Percentiles rank a stretch among this genome's conserved stretches.
phyloP scores from a whole-genome alignment of 768 basidiomycete species.

The Pleurotus giganteus region DNA sequence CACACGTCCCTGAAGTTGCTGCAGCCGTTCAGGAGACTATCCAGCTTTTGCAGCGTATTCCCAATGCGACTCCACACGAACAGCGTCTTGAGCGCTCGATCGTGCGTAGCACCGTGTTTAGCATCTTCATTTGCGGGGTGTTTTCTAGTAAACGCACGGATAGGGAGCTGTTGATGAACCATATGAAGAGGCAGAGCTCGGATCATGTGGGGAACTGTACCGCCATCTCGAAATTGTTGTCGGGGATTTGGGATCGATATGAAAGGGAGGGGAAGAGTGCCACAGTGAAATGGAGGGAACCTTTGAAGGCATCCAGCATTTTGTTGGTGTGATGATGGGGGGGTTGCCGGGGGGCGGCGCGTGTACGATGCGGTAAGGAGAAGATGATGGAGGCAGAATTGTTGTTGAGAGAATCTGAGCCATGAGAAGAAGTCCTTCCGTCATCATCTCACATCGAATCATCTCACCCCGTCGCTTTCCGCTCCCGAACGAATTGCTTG shows the following conservation, averaged over 20 bases:
- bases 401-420: too few species aligned
- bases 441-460: too few species aligned
- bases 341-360: not conserved
- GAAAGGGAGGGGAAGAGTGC: conserved; percentile 21
- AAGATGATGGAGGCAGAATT: too few species aligned
- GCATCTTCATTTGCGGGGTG: conserved; percentile 70
- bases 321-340: conserved; percentile 51
- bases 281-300: conserved; percentile 61
- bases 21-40: conserved; percentile 54
- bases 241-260: conserved; percentile 53
- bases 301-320: conserved; percentile 48
- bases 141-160: conserved; percentile 52
- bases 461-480: too few species aligned
- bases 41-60: conserved; percentile 38
- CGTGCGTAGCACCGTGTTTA: conserved; percentile 76
- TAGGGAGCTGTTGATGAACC: conserved; percentile 38
- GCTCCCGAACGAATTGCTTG: too few species aligned
- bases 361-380: not conserved
- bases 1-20: conserved; percentile 61
- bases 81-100: conserved; percentile 48
- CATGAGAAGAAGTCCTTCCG: too few species aligned
- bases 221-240: conserved; percentile 53
- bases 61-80: conserved; percentile 18
- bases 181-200: conserved; percentile 49
- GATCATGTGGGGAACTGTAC: conserved; percentile 64